Evolutionary conservation across 208 protist species (phyloP).

Genomic region (Crithidia bombi): DNA sequence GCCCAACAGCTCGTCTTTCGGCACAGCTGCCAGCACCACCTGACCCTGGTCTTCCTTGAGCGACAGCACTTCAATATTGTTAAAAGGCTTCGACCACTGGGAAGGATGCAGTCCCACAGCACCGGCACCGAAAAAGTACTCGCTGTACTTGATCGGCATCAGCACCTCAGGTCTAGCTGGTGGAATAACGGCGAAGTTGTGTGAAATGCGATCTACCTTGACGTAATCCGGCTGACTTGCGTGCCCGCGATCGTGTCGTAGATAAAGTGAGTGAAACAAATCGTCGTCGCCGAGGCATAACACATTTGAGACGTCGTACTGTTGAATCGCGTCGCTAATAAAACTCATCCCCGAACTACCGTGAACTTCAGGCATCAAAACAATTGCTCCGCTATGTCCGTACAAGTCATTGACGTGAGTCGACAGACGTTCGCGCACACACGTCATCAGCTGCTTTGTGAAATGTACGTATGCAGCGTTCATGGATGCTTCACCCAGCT

Average conservation of each 20-base stretch:
- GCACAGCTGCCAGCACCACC: conserved; percentile 50
- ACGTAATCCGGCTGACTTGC: conserved; percentile 24
- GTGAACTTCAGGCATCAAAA: conserved; percentile 71
- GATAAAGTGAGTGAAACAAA: conserved; percentile 67
- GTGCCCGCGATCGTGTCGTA: conserved; percentile 35
- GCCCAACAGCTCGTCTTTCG: conserved; percentile 59
- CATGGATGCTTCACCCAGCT: conserved; percentile 48
- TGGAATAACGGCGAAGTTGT: conserved; percentile 49
- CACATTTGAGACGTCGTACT: conserved; percentile 68
- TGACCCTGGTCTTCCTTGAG: conserved; percentile 68
- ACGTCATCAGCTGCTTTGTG: conserved; percentile 38
- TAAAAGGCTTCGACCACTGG: conserved; percentile 64
- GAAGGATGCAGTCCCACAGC: conserved; percentile 65
- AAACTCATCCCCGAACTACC: conserved; percentile 69
- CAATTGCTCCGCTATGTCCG: conserved; percentile 73
- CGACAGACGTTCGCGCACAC: conserved; percentile 48
- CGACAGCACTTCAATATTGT: conserved; percentile 67
- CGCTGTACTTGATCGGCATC: conserved; percentile 50
- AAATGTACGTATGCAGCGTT: conserved; percentile 70
- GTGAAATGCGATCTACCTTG: conserved; percentile 67
- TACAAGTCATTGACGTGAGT: conserved; percentile 58
- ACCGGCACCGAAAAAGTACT: conserved; percentile 78
- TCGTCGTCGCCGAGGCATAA: conserved; percentile 80
- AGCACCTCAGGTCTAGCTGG: conserved; percentile 33
- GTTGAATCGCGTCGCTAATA: conserved; percentile 62